Conservation (phyloP, 805 yeast genomes). For the Ogataea populi-albae region DNA sequence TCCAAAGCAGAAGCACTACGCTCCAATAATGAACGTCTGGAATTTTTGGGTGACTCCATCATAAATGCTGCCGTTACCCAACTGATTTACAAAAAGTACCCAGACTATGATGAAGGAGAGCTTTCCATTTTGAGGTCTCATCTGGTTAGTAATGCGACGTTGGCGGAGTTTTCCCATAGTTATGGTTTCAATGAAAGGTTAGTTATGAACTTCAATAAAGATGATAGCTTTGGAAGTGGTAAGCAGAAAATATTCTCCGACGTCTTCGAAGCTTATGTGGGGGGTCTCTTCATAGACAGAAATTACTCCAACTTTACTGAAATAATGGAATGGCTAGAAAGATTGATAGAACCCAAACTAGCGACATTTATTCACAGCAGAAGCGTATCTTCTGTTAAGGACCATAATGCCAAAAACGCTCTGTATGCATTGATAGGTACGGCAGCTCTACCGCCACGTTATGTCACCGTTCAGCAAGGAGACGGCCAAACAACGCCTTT, state of each 20-base stretch:
- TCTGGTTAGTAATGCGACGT: constrained; percentile 68
- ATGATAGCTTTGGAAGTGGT: constrained; percentile 44
- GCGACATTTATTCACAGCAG: constrained; percentile 9
- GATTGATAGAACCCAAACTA: constrained; percentile 48
- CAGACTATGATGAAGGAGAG: constrained; percentile 76
- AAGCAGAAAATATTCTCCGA: constrained; percentile 79
- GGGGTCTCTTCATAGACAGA: constrained; percentile 67
- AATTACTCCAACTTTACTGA: constrained; percentile 43
- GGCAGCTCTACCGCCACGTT: constrained; percentile 61
- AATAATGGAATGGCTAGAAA: constrained; percentile 56
- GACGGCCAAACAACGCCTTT: constrained; percentile 52
- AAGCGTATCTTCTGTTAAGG: constrained; percentile 39
- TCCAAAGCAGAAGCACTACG: constrained; percentile 55
- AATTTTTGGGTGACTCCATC: constrained; percentile 87
- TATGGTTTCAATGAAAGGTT: constrained; percentile 66
- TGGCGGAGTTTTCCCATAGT: constrained; percentile 64
- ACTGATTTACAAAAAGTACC: constrained; percentile 63
- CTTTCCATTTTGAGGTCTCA: constrained; percentile 67
- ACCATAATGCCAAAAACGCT: constrained; percentile 70
- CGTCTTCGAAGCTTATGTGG: constrained; percentile 90
- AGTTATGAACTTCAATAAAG: constrained; percentile 40
- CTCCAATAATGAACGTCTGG: constrained; percentile 81
- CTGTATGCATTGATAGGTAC: constrained; percentile 78
- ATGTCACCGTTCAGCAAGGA: constrained; percentile 46
- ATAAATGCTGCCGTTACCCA: constrained; percentile 69